phyloP scores from a whole-genome alignment of 805 yeast species.

The Priceomyces haplophilus region DNA sequence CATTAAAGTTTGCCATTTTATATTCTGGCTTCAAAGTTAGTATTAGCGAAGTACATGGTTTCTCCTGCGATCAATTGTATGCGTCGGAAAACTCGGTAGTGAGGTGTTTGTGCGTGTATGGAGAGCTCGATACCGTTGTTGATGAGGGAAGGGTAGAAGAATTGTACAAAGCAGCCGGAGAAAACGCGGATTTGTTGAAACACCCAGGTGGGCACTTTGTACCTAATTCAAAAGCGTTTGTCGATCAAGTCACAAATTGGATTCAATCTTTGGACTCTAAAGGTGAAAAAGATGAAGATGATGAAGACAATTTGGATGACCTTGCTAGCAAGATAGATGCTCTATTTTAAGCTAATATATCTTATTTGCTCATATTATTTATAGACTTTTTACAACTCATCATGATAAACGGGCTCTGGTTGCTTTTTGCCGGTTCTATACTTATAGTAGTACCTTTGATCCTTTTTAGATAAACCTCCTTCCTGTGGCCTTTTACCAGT shows the following conservation, averaged over 20 bases:
- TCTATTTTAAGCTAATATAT: constrained; percentile 6
- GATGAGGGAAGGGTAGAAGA: constrained; percentile 65
- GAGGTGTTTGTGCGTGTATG: constrained; percentile 67
- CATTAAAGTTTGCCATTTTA: constrained; percentile 67
- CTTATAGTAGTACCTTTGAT: constrained; percentile 23
- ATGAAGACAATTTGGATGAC: constrained; percentile 27
- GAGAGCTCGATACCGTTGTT: constrained; percentile 85
- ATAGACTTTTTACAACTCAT: constrained; percentile 20
- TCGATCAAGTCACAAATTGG: constrained; percentile 43
- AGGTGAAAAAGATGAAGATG: constrained; percentile 11
- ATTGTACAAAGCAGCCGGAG: constrained; percentile 42
- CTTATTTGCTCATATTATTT: neutral
- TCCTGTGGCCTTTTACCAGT: constrained; percentile 30
- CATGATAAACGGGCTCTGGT: constrained; percentile 17
- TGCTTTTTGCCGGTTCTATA: constrained; percentile 20
- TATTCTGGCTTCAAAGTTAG: constrained; percentile 60
- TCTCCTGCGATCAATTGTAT: constrained; percentile 28
- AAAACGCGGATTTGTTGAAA: constrained; percentile 56
- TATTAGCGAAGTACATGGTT: constrained; percentile 22
- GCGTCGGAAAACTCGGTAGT: constrained; percentile 23
- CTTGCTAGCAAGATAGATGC: constrained; percentile 39
- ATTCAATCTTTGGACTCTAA: constrained; percentile 20
- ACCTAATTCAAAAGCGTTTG: constrained; percentile 68
- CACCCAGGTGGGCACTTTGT: constrained; percentile 99
- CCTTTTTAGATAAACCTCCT: constrained; percentile 37